These are phyloP conservation scores for Cicer pinnatifidum DNA, from an alignment of 306 rosid species.

Conservation along the genomic window DNA sequence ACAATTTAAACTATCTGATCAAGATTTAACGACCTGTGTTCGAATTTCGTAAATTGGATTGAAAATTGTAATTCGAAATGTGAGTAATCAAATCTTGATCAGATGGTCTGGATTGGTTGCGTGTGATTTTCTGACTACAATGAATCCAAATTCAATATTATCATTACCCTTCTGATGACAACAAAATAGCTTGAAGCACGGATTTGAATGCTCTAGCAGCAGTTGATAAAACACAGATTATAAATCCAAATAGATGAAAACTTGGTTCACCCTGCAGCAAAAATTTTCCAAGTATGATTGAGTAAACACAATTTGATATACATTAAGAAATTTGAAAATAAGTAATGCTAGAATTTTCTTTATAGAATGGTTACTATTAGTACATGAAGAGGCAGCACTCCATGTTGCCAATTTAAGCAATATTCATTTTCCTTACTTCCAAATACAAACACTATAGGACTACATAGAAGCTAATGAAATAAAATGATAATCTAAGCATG, in stretches of 20 bases:
- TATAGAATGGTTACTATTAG: no score
- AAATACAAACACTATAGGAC: no score
- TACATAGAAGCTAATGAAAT: no score
- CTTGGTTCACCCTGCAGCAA: slow-evolving; percentile 55
- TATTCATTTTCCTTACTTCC: no score
- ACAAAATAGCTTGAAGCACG: slow-evolving; percentile 55
- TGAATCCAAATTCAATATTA: not conserved
- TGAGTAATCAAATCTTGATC: not conserved
- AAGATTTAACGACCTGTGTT: not conserved
- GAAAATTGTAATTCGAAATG: not conserved
- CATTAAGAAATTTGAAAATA: slow-evolving; percentile 1
- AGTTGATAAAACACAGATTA: slow-evolving; percentile 51
- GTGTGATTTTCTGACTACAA: not conserved
- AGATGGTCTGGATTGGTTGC: not conserved
- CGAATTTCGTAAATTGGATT: not conserved
- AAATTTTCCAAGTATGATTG: slow-evolving; percentile 19
- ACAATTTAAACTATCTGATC: not conserved
- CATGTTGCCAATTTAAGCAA: no score
- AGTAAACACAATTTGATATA: not conserved
- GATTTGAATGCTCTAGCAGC: slow-evolving; percentile 60
- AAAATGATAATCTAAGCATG: no score
- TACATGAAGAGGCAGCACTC: no score
- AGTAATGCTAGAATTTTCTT: slow-evolving; percentile 10
- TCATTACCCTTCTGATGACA: slow-evolving; percentile 55
- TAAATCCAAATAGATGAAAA: slow-evolving; percentile 55